A percentile compares a stretch with the other conserved stretches of the same genome.
Conservation (phyloP, 306 rosid species). For the Prosopis cineraria region DNA sequence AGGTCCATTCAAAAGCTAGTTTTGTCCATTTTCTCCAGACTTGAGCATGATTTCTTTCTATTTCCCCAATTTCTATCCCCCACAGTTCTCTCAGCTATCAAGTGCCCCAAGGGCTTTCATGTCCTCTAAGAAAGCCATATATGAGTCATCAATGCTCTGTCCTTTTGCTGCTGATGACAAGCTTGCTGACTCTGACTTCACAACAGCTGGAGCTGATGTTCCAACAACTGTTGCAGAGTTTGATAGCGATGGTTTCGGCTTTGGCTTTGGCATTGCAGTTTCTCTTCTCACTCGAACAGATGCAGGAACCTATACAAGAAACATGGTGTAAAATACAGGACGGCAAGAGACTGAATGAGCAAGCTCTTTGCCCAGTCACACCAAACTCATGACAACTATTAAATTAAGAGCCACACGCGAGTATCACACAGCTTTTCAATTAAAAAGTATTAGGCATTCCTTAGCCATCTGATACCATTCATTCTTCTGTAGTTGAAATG, state of each 20-base stretch:
- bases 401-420: neutral
- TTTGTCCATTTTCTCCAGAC: neutral
- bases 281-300: constrained; percentile 97
- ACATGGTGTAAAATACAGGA: constrained; percentile 14
- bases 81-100: constrained; percentile 51
- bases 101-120: constrained; percentile 93
- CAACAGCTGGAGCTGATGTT: constrained; percentile 47
- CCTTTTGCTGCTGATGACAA: constrained; percentile 64
- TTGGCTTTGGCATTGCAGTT: constrained; percentile 57
- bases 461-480: neutral
- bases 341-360: neutral
- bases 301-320: constrained; percentile 72
- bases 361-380: neutral
- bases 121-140: constrained; percentile 85
- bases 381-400: neutral
- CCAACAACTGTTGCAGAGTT: constrained; percentile 44
- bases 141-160: constrained; percentile 80
- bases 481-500: neutral
- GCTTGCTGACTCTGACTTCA: constrained; percentile 53
- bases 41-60: neutral
- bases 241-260: constrained; percentile 56
- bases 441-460: neutral
- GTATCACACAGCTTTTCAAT: neutral
- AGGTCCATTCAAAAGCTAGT: neutral
- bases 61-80: neutral